Base-by-base conservation (phyloP, 768 basidiomycete species). In the Macrocybe gigantea region DNA sequence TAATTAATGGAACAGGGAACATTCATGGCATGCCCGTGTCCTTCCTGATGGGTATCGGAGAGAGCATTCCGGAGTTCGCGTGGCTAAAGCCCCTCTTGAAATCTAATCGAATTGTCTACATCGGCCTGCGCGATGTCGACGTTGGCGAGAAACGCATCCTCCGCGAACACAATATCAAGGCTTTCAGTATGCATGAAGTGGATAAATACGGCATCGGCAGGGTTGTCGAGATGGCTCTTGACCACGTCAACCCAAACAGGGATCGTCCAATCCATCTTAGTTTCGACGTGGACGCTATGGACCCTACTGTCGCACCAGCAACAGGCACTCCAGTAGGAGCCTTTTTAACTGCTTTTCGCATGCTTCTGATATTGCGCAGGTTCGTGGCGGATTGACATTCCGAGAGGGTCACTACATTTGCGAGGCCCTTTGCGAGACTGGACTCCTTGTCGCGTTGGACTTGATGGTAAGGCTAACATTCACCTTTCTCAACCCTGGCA, bases 1-100 rank as follows among this genome's bases (percentile, higher is more conserved):
- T 53, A 51, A 30, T 47, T 44, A 33, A 12, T 31, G 13, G 6
- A 6, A 33, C 60, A 78, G 95, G 95, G 31, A 97, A 98, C 67
- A 85, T 99, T 40, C 96, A 99, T 67, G 96, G 96, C 52, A 97
- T 96, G 86, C 96, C 96, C 14, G 79, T 98, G 38, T 91, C 96
- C 5, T 98, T 98, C 79, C 80, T 99, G 43, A 67, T 78, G 63
- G 90, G 65, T 64, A 78, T 67, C 62, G 85, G 70, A 29, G 59
- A 57, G 50, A 52, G 67, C 48, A 60, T 75, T 8, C 56, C 72
- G 12, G 73, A 70, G 49, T 78, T 72, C 47, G 61, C 67, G 47
- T 83, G 69, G 82, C 74, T 63, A 53, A 80, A 81, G 62, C 82
- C 82, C 34, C 59, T 70, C 22, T 74, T 98, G 33, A 81, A 72